Base-by-base conservation (phyloP, 129 eudicot species). In the Gnaphalium uliginosum region DNA sequence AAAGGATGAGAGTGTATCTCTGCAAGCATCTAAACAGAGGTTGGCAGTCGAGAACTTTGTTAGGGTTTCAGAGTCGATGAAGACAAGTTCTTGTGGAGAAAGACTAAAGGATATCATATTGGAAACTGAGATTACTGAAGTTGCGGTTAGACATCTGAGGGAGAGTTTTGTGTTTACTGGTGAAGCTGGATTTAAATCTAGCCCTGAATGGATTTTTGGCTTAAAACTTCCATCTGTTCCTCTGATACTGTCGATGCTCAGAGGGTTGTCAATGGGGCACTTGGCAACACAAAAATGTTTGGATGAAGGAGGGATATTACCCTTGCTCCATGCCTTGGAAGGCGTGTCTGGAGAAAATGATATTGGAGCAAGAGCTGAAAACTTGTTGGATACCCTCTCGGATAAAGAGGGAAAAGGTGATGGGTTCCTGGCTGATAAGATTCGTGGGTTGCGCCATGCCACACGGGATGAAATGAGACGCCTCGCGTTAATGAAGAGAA, bases 331-430 rank as follows among this genome's bases (percentile, higher is more conserved):
- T 83, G 96, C 97, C 19, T 75, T 95, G 69, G 99, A 91, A 83
- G 96, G 99, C 63, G 99, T 95, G 15, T 18, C 99, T 4, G 99
- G 99, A 75, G 99, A 95, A 86, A 95, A 91, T 66, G 99, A 95
- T 77, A 91, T 95, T 32, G 99, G 99, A 46, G 97, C 94, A 1
- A 89, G 92, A 80, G 99, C 99, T 81, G 99, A 95, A 74, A 95
- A 95, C 83, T 87, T 95, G 76, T 81, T 95, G 81, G 97, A 95
- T 53, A 95, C 96, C 19, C 96, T 95, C 25, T 87, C 97, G 17
- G 97, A 89, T 63, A 89, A 84, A 76, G 99, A 94, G 68, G 96
- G 92, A 67, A 88, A 84, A 69, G 97, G 96, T 64, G 96, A 87
- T 39, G 94, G 99, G 10, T 95, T 87, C 65, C 83, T 95, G 22